Evolutionary conservation across 2,329 filamentous ascomycete genomes (phyloP), one percentile per base, ranked within the genome.

Genomic region (Exophiala sp.): DNA sequence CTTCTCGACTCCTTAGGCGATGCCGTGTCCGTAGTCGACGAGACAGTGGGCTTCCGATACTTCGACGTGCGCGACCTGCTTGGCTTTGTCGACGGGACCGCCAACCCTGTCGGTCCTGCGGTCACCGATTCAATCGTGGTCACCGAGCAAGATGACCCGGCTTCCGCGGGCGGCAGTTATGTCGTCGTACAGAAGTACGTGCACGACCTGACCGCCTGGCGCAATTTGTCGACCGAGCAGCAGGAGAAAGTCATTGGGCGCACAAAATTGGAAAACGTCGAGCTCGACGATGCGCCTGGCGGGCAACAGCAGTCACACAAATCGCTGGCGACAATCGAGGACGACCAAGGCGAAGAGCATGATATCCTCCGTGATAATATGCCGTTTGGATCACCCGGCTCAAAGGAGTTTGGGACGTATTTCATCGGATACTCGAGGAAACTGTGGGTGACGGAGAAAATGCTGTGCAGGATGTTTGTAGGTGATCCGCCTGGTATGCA

Each of bases 81-180:
- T 0, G 81, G 81, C 1, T 84, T 84, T 48, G 78, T 84, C 2
- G 81, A 84, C 53, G 81, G 81, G 12, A 84, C 80, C 0, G 81
- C 81, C 2, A 84, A 84, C 58, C 81, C 81, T 0, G 71, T 77
- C 0, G 79, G 79, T 0, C 62, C 69, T 0, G 73, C 68, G 1
- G 71, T 81, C 0, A 62, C 68, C 0, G 67, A 68, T 1, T 67
- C 78, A 0, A 71, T 78, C 1, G 65, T 82, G 1, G 65, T 82
- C 8, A 63, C 70, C 1, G 68, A 69, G 38, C 66, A 75, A 40
- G 74, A 78, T 29, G 66, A 76, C n/a, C 63, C 63, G 1, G 39
- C 32, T 20, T 49, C 52, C 0, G 65, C 58, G 1, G 78, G 78
- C 1, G 81, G 80, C 1, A 83, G 80, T 64, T 84, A 83, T 55